These are phyloP conservation scores for Dioscorea alata DNA, from an alignment of 106 monocot species.

Conservation along the genomic window DNA sequence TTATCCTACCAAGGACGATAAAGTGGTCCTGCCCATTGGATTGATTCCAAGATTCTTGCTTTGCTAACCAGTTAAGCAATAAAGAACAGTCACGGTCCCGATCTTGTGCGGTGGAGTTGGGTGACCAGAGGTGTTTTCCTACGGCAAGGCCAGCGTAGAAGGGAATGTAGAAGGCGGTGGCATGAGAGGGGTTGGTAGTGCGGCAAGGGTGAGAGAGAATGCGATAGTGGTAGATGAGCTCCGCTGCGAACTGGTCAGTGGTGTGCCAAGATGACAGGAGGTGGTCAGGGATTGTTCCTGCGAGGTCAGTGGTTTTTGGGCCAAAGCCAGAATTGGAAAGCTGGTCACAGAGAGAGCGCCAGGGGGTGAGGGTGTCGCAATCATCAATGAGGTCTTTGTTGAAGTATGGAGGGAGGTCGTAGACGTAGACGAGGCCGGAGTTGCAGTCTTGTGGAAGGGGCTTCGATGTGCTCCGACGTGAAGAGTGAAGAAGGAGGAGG, in stretches of 20 bases:
- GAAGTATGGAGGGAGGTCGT: slow-evolving; percentile 27
- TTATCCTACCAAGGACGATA: slow-evolving; percentile 23
- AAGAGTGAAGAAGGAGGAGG: slow-evolving; percentile 1
- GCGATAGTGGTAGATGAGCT: slow-evolving; percentile 73
- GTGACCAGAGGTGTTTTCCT: slow-evolving; percentile 59
- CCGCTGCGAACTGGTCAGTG: slow-evolving; percentile 85
- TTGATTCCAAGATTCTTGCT: slow-evolving; percentile 13
- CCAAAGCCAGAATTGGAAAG: slow-evolving; percentile 36
- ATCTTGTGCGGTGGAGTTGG: slow-evolving; percentile 23
- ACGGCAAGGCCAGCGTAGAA: slow-evolving; percentile 89
- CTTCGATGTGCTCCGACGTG: no score
- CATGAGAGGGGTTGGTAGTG: slow-evolving; percentile 39
- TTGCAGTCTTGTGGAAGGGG: not conserved
- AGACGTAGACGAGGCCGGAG: slow-evolving; percentile 27
- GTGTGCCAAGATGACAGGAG: slow-evolving; percentile 61
- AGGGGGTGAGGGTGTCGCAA: slow-evolving; percentile 14
- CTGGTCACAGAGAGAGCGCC: slow-evolving; percentile 9
- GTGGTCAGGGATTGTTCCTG: slow-evolving; percentile 28
- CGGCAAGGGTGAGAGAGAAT: slow-evolving; percentile 57
- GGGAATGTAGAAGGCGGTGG: slow-evolving; percentile 83
- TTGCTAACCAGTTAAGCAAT: slow-evolving; percentile 17
- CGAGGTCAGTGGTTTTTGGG: slow-evolving; percentile 22
- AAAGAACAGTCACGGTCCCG: slow-evolving; percentile 15
- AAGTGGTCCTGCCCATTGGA: slow-evolving; percentile 22
- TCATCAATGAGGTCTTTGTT: slow-evolving; percentile 20